These are phyloP conservation scores for Sechiopsis laciniata DNA, from an alignment of 306 rosid species.

Conservation along the genomic window DNA sequence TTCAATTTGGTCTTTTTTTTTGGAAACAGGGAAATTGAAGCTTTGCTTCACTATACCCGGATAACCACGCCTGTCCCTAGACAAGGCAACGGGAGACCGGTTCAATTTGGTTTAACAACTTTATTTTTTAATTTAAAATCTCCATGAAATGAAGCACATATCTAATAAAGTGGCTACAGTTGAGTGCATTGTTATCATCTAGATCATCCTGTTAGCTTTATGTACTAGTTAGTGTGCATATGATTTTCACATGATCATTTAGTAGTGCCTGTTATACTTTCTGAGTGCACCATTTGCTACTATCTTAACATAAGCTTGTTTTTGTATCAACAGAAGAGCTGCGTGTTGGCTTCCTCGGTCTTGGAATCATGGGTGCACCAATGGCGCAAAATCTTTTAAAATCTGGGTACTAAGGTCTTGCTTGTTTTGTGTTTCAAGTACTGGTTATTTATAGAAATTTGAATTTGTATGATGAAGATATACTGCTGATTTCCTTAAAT, in stretches of 20 bases:
- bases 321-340: conserved; percentile 30
- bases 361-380: conserved; percentile 95
- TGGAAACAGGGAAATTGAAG: no score
- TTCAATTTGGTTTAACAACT: not conserved
- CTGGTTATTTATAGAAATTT: not conserved
- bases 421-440: not conserved
- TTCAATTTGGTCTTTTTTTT: not conserved
- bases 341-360: conserved; percentile 71
- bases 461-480: not conserved
- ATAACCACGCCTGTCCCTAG: no score
- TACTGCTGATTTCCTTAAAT: conserved; percentile 4
- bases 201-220: not conserved
- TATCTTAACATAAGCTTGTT: not conserved
- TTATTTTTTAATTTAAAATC: not conserved
- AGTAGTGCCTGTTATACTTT: not conserved
- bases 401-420: conserved; percentile 50
- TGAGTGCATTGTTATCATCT: not conserved
- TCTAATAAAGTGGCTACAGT: not conserved
- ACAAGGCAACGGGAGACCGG: no score
- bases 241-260: not conserved
- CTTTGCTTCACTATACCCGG: no score
- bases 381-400: conserved; percentile 82
- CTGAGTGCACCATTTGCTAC: not conserved
- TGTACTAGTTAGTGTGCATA: not conserved
- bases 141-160: not conserved